Evolutionary conservation across 2,329 filamentous ascomycete species (phyloP), one percentile per base, ranked within the genome.

Genomic region (Sporothrix variecibatus): DNA sequence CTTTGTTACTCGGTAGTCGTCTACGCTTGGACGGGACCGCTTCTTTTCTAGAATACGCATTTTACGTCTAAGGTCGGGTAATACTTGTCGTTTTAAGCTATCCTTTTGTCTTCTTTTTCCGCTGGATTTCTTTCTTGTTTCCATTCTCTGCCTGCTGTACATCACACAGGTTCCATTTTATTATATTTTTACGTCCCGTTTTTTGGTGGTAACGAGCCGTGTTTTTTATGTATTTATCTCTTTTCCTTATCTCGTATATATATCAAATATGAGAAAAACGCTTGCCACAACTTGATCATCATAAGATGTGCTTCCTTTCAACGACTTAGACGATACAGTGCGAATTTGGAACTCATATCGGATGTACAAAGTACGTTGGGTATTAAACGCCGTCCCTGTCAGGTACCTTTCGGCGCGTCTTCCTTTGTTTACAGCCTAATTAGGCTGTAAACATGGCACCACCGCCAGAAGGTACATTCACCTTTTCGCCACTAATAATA

Each of bases 381-480:
- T 62, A 62, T 62, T 62, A 62, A 15, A 31, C 58, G 58, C 9
- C 17, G 3, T 17, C 58, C 31, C 34, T 23, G 53, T 34, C 58
- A 62, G 17, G 58, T 62, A 62, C 31, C 58, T 34, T 34, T 17
- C 34, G 20, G 58, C 58, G 58, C 28, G 17, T 4, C 28, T n/a
- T 9, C 58, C 11, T 34, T 62, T 62, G 26, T 34, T 38, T 38
- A 62, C 58, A 34, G 58, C 58, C 31, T 12, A 62, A 62, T 34
- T 62, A 38, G 58, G 58, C 53, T 62, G 58, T 62, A 62, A 62
- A 62, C 58, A 62, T 34, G 31, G 31, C 58, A 38, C 31, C 28
- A 62, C 58, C 20, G 58, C 58, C 20, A 17, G 34, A 62, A 62
- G 58, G 58, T 62, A 62, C 58, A 34, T 62, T 38, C 58, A 38